A percentile compares a stretch with the other conserved stretches of the same genome.
These are phyloP conservation scores for Scleroderma bovista DNA, from an alignment of 768 basidiomycete genomes.

Conservation along the genomic window DNA sequence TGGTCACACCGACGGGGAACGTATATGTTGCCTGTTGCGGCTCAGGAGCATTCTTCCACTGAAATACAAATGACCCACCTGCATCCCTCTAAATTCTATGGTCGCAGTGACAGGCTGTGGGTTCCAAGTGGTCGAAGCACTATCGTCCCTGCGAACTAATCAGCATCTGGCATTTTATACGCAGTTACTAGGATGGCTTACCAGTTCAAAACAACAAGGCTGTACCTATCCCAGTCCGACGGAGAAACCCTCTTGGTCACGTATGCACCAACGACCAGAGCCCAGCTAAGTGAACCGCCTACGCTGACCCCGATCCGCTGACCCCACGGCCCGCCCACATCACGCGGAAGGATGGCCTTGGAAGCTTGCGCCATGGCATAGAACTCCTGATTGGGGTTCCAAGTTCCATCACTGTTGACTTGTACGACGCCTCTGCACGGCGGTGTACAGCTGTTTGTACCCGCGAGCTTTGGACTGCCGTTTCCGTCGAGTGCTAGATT, in stretches of 20 bases:
- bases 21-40: conserved; percentile 53
- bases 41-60: not conserved
- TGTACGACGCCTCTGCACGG: conserved; percentile 66
- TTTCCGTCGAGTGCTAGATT: conserved; percentile 61
- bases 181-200: conserved; percentile 9
- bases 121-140: conserved; percentile 45
- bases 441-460: conserved; percentile 55
- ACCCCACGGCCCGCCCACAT: conserved; percentile 61
- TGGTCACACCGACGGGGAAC: conserved; percentile 72
- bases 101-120: conserved; percentile 50
- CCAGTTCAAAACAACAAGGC: conserved; percentile 73
- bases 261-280: conserved; percentile 60
- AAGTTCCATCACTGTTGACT: conserved; percentile 58
- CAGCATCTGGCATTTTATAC: conserved; percentile 1
- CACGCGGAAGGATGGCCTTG: conserved; percentile 67
- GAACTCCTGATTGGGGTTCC: conserved; percentile 70
- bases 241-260: conserved; percentile 51
- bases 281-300: conserved; percentile 50
- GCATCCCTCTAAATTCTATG: conserved; percentile 58
- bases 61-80: conserved; percentile 33
- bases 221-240: conserved; percentile 58
- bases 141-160: conserved; percentile 38
- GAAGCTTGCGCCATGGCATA: conserved; percentile 73
- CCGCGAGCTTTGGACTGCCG: conserved; percentile 62
- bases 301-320: conserved; percentile 63